Base-by-base conservation (phyloP, 352 stramenopile genomes). In the Blastocystis sp. region DNA sequence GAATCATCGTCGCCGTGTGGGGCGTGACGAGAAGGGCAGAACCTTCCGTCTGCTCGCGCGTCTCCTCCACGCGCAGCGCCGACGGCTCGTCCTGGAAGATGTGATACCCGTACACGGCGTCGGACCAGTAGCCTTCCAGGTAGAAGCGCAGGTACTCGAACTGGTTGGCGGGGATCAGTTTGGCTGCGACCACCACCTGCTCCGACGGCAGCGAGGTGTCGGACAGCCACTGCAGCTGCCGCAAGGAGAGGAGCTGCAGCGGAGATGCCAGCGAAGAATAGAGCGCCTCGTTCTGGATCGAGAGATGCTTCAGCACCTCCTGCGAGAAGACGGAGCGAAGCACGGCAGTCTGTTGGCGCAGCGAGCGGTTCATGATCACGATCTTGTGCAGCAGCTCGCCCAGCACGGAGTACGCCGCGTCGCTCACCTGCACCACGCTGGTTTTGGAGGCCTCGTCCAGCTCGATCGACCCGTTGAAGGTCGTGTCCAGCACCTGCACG, bases 381-480 rank as follows among this genome's bases (percentile, higher is more conserved):
- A 85, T 55, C 26, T 85, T 31, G 45, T 70, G 61, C 19, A 85
- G 26, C 16, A 85, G 50, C 12, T n/a, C 21, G 31, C n/a, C 29
- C 24, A 69, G 66, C 61, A 50, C 24, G 2, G 24, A 31, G 61
- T 59, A 85, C 35, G 74, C 74, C 26, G 10, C 26, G 26, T 85
- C 33, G 12, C 66, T 3, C 24, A 63, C n/a, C 12, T 51, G 66
- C 10, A 69, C 55, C 3, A 85, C 55, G 26, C 31, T 37, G 35
- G 24, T 85, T 3, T 29, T 10, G 12, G 24, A 50, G 1, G 65
- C 74, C 24, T 67, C 74, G 4, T 41, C 66, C 13, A 85, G 12
- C 41, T 85, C 74, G 2, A 85, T 55, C n/a, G 74, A 85, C 1
- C 74, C 74, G 21, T 85, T 12, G 74, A 85, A 85, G 41, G 74